phyloP scores from a whole-genome alignment of 106 monocot genomes.

The Allium sativum region DNA sequence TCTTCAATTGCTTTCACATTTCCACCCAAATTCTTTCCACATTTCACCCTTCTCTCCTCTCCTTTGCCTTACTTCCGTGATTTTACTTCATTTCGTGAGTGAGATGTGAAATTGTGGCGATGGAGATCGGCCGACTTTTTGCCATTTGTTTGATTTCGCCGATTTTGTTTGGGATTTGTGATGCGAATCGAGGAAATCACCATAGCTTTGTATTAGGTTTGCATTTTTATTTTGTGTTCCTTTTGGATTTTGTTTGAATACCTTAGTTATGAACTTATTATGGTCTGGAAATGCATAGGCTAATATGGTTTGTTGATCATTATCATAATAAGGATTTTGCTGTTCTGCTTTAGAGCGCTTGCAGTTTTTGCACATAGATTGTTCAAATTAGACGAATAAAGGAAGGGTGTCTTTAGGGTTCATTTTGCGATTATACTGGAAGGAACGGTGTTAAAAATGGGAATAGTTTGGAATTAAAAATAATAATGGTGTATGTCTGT shows the following conservation, averaged over 20 bases:
- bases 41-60: background rate
- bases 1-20: background rate
- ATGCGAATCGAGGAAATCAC: background rate
- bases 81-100: background rate
- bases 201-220: slow-evolving; percentile 7
- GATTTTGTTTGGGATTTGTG: background rate
- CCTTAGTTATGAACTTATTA: too few relatives aligned
- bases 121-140: background rate
- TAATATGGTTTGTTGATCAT: background rate
- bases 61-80: background rate
- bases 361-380: too few relatives aligned
- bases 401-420: too few relatives aligned
- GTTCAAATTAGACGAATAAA: too few relatives aligned
- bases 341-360: background rate
- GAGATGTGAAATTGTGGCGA: slow-evolving; percentile 9
- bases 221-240: background rate
- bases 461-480: too few relatives aligned
- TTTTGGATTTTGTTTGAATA: background rate
- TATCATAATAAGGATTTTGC: background rate
- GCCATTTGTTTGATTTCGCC: background rate
- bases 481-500: too few relatives aligned
- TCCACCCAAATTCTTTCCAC: too few relatives aligned
- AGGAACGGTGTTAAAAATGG: too few relatives aligned
- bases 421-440: too few relatives aligned
- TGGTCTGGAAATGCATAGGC: too few relatives aligned